Percentiles rank a stretch among this genome's conserved stretches.
Evolutionary conservation across 768 basidiomycete genomes (phyloP).

Genomic region (Chlorophyllum brunneum): DNA sequence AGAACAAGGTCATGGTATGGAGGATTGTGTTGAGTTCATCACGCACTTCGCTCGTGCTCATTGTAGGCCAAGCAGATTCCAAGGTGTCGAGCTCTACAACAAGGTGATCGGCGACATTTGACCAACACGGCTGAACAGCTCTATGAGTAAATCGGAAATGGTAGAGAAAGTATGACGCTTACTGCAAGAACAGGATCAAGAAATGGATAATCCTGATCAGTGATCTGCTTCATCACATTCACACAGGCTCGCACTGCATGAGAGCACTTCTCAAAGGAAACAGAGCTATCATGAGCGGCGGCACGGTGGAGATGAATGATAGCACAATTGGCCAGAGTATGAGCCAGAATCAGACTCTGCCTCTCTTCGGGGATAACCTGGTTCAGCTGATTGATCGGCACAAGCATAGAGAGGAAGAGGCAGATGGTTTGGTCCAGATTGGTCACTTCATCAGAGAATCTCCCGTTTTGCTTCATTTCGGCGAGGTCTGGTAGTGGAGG

Average conservation of each 20-base stretch:
- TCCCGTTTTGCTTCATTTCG: constrained; percentile 42
- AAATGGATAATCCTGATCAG: constrained; percentile 62
- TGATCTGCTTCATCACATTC: constrained; percentile 56
- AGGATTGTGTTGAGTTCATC: constrained; percentile 58
- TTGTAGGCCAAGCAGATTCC: constrained; percentile 60
- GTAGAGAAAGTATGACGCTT: constrained; percentile 22
- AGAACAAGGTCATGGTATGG: constrained; percentile 61
- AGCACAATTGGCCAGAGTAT: constrained; percentile 65
- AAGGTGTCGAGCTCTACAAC: constrained; percentile 62
- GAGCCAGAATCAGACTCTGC: constrained; percentile 52
- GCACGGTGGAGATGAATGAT: constrained; percentile 62
- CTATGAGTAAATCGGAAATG: neutral
- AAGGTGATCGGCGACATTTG: constrained; percentile 60
- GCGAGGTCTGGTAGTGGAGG: constrained; percentile 10
- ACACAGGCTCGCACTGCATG: constrained; percentile 59
- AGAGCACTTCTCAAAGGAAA: constrained; percentile 64
- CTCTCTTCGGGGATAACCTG: constrained; percentile 53
- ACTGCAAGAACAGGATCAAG: constrained; percentile 80
- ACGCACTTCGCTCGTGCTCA: constrained; percentile 54
- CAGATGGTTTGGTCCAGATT: constrained; percentile 60
- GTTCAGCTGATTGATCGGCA: constrained; percentile 63
- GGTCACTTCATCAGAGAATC: constrained; percentile 55
- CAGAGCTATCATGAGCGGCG: constrained; percentile 54
- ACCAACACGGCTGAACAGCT: constrained; percentile 62
- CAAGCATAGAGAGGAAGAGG: constrained; percentile 59